Evolutionary conservation across 2,329 filamentous ascomycete genomes (phyloP), one percentile per base, ranked within the genome.

Genomic region (Alternaria longipes): DNA sequence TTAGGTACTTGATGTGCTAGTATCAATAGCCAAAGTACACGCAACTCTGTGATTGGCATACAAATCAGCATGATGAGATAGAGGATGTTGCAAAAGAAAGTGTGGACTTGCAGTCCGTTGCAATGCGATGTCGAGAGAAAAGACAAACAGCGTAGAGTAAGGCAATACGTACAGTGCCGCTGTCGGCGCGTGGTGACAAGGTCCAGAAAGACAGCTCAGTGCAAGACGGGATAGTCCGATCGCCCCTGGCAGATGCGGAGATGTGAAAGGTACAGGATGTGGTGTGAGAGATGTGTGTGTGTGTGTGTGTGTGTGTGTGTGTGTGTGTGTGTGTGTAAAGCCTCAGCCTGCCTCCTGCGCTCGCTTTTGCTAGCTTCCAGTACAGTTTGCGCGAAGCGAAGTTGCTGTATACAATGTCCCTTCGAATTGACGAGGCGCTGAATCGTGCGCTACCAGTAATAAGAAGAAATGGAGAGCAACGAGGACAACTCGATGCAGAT

Each of bases 141-240:
- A 66, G 54, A 63, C 54, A 63, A 65, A 66, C 56, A 67, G 70
- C 72, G 67, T 66, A 71, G 64, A 71, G 60, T 71, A 69, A 76
- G 74, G 74, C 76, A 59, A 78, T 79, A 79, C 77, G 77, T 79
- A 79, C 77, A 79, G 68, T 75, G 71, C 73, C 76, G 67, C 75
- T 71, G 65, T 63, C 63, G 62, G 67, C 64, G 70, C 67, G 72
- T 65, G 58, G 65, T 67, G 70, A 74, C 68, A 71, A 69, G 66
- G 65, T 71, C 75, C 67, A 64, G 67, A 71, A 74, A 72, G 73
- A 71, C 61, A 68, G 74, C 68, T 75, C 66, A 74, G 72, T 55
- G 70, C 69, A 69, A 74, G 63, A 73, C 49, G 63, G 59, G 65
- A 65, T 65, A 71, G 54, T 74, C 75, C 74, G 75, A 78, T 77